Base-by-base conservation (phyloP, 495 filamentous ascomycete genomes). In the Neurospora sp. region DNA sequence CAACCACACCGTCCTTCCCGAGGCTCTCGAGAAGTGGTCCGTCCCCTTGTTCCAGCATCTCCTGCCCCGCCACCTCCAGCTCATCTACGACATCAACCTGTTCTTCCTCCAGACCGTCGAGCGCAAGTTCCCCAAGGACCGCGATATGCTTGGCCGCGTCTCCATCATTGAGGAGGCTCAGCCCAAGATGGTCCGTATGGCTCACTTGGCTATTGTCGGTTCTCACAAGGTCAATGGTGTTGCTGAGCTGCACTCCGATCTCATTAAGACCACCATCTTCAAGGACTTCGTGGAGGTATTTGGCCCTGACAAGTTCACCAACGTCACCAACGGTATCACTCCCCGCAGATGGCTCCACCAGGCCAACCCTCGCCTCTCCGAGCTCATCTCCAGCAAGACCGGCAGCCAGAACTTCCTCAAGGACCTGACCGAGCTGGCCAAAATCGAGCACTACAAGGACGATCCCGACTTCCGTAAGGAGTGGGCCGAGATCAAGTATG, bases 201-300 rank as follows among this genome's bases (percentile, higher is more conserved):
- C 96, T 0, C 94, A 88, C 81, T 83, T 99, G 59, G 96, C 96
- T 22, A 91, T 98, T 74, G 94, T 99, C 78, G 96, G 96, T 39
- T 98, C 96, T 31, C 96, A 99, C 87, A 98, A 98, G 82, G 96
- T 99, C 82, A 99, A 99, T 77, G 96, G 96, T 78, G 96, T 99
- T 38, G 96, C 96, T 31, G 96, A 98, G 82, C 84, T 99, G 71
- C 96, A 99, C 82, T 99, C 96, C 5, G 96, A 99, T 78, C 86
- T 99, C 31, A 94, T 99, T 83, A 93, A 93, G 84, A 94, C 94
- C 4, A 99, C 96, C n/a, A 94, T 99, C 73, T 98, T 99, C 89
- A 98, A 94, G 82, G 96, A 98, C 82, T 99, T 99, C 78, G 95
- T 99, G 48, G 85, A 86, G 46, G 91, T 99, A 72, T 98, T 94